Percentiles rank a stretch among this genome's conserved stretches.
phyloP scores from a whole-genome alignment of 441 rosid genomes.

The Pelargonium australe region DNA sequence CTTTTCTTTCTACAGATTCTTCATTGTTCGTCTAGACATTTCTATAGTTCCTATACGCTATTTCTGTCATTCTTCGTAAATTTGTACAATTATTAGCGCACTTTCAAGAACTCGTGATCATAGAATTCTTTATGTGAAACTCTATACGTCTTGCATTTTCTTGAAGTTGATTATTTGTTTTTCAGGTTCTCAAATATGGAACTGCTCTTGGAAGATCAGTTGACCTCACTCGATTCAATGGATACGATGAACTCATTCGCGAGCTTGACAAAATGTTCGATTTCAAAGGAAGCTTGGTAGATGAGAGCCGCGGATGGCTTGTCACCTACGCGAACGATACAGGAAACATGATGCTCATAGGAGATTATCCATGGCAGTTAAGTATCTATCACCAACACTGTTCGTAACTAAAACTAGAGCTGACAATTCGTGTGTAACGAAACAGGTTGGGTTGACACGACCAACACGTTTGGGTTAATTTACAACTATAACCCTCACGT shows the following conservation, averaged over 20 bases:
- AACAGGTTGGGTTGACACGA: too few relatives aligned
- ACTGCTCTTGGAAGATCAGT: conserved; percentile 33
- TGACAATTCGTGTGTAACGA: too few relatives aligned
- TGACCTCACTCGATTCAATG: conserved; percentile 31
- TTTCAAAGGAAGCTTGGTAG: conserved; percentile 34
- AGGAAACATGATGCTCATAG: conserved; percentile 32
- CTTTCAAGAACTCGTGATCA: background rate
- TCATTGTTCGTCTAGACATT: too few relatives aligned
- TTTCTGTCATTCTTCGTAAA: too few relatives aligned
- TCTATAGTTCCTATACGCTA: too few relatives aligned
- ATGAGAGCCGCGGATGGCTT: conserved; percentile 39
- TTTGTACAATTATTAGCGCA: too few relatives aligned
- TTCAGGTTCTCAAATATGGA: conserved; percentile 41
- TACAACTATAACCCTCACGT: too few relatives aligned
- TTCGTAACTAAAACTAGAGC: too few relatives aligned
- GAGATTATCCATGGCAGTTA: conserved; percentile 43
- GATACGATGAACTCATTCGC: conserved; percentile 30
- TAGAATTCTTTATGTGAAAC: too few relatives aligned
- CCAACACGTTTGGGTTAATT: too few relatives aligned
- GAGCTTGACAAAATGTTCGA: conserved; percentile 44
- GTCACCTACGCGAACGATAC: conserved; percentile 28
- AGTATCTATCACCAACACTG: conserved; percentile 14
- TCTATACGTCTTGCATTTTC: background rate
- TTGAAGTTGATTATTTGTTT: background rate
- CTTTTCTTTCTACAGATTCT: too few relatives aligned